These are phyloP conservation scores for Phytophthora europaea DNA, from an alignment of 352 stramenopile species.

Conservation along the genomic window DNA sequence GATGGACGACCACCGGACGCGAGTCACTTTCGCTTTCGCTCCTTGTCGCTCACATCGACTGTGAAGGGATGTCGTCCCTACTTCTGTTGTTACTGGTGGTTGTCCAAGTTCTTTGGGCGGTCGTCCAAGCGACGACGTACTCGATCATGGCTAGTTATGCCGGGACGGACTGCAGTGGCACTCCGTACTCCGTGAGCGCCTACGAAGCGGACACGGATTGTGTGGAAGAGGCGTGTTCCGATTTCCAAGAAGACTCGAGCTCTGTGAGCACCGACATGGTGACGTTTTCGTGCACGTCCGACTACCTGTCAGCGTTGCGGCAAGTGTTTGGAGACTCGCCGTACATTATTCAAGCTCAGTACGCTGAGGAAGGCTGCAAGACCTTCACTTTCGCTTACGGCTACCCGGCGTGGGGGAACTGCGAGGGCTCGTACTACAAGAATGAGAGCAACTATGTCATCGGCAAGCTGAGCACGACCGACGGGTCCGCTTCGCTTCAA, in stretches of 20 bases:
- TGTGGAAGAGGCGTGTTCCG: background rate
- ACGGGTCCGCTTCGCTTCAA: conserved; percentile 23
- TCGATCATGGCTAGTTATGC: background rate
- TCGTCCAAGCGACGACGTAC: background rate
- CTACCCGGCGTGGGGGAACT: conserved; percentile 15
- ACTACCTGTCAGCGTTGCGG: background rate
- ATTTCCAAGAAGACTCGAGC: background rate
- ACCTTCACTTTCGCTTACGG: conserved; percentile 1
- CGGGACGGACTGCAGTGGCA: background rate
- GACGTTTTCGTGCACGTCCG: background rate
- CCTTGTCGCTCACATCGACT: background rate
- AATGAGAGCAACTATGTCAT: conserved; percentile 26
- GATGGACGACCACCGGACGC: background rate
- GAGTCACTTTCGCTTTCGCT: background rate
- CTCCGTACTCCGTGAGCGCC: background rate
- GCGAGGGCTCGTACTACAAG: conserved; percentile 18
- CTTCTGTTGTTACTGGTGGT: background rate
- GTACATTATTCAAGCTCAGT: conserved; percentile 21
- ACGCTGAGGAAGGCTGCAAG: conserved; percentile 10
- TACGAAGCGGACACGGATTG: background rate
- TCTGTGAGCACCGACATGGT: background rate
- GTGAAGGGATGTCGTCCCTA: background rate
- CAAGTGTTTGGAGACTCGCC: conserved; percentile 12
- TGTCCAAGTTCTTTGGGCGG: background rate
- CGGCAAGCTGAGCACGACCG: conserved; percentile 17